These are phyloP conservation scores for Neoscytalidium dimidiatum DNA, from an alignment of 2,329 filamentous ascomycete species.

Conservation along the genomic window DNA sequence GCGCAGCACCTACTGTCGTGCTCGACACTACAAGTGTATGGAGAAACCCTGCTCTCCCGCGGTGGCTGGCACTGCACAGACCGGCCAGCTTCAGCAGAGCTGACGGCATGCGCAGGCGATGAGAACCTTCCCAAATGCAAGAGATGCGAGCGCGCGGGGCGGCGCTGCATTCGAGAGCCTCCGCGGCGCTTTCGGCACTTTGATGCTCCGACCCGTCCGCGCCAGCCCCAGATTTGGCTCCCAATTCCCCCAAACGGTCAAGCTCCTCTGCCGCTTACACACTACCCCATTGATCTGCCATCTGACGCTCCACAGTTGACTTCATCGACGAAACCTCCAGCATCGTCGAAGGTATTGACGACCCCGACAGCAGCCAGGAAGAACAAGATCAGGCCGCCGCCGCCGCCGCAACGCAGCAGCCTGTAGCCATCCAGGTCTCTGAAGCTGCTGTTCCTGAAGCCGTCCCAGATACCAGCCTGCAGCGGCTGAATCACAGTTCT, in stretches of 20 bases:
- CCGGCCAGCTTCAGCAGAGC: not conserved
- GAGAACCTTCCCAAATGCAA: conserved; percentile 36
- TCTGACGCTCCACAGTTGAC: conserved; percentile 32
- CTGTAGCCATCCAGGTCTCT: not conserved
- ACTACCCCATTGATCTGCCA: not conserved
- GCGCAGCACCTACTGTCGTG: conserved; percentile 39
- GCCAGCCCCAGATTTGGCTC: conserved; percentile 36
- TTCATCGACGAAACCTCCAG: conserved; percentile 39
- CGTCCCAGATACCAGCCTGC: not conserved
- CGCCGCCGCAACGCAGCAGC: not conserved
- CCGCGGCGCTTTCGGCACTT: conserved; percentile 38
- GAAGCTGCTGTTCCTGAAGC: not conserved
- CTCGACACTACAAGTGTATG: conserved; percentile 40
- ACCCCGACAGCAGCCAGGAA: conserved; percentile 23
- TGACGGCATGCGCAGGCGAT: conserved; percentile 29
- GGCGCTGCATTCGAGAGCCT: conserved; percentile 37
- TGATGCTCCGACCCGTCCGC: conserved; percentile 35
- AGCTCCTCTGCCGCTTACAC: no score
- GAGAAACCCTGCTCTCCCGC: not conserved
- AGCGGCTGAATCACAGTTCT: not conserved
- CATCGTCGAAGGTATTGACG: conserved; percentile 34
- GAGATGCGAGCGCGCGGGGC: conserved; percentile 35
- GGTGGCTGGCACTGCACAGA: not conserved
- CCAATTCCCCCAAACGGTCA: conserved; percentile 36
- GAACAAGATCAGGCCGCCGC: not conserved